phyloP scores from a whole-genome alignment of 164 flowering plant genomes.

The Houttuynia cordata region DNA sequence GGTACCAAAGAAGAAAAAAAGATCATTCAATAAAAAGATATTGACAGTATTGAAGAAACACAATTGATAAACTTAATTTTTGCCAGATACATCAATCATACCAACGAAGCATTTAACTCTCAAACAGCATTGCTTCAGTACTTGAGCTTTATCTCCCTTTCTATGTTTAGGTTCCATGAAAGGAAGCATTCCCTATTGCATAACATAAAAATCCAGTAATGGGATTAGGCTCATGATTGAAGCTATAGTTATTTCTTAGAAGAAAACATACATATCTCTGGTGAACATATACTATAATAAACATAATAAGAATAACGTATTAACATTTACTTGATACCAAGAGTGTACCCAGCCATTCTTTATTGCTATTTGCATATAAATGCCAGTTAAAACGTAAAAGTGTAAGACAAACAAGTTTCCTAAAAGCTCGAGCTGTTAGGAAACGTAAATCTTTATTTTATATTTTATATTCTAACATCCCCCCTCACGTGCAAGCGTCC shows the following conservation, averaged over 20 bases:
- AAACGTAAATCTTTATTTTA: no score
- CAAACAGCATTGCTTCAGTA: conserved; percentile 40
- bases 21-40: neutral
- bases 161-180: conserved; percentile 56
- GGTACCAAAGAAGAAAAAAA: no score
- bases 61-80: neutral
- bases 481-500: no score
- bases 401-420: no score
- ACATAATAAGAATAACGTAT: neutral
- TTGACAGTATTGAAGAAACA: neutral
- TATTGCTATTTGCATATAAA: neutral
- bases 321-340: no score
- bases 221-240: neutral
- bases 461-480: no score
- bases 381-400: neutral
- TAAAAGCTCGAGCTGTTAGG: no score
- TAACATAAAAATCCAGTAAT: neutral
- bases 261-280: no score
- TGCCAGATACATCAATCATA: conserved; percentile 14
- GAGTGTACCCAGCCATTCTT: no score
- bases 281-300: neutral
- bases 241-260: no score
- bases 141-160: conserved; percentile 38
- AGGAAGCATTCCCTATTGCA: conserved; percentile 49
- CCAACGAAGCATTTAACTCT: conserved; percentile 84